Conservation (phyloP, 495 filamentous ascomycete genomes). For the Daldinia concentrica region DNA sequence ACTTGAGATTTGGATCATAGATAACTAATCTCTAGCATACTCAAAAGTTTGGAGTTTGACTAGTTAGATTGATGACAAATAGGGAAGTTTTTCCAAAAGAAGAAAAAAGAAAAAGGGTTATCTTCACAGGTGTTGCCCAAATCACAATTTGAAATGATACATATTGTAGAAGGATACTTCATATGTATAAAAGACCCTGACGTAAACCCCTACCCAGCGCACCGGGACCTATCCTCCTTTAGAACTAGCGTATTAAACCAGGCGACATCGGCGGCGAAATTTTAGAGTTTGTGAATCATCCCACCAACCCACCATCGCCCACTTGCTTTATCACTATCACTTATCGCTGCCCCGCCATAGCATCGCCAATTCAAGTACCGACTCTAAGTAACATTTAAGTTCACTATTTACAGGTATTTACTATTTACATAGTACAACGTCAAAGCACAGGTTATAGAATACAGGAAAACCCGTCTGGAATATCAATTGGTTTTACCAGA, state of each 20-base stretch:
- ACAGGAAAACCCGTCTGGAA: too few relatives aligned
- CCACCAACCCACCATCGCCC: slow-evolving; percentile 14
- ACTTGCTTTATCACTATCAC: slow-evolving; percentile 20
- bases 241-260: slow-evolving; percentile 9
- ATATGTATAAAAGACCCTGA: not conserved
- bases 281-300: slow-evolving; percentile 40
- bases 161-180: too few relatives aligned
- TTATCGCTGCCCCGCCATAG: slow-evolving; percentile 34
- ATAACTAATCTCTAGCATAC: too few relatives aligned
- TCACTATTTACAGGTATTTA: not conserved
- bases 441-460: too few relatives aligned
- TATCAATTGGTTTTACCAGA: slow-evolving; percentile 14
- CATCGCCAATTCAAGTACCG: slow-evolving; percentile 1
- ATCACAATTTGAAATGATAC: too few relatives aligned
- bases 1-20: too few relatives aligned
- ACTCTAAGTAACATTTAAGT: not conserved
- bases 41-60: too few relatives aligned
- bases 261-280: slow-evolving; percentile 38
- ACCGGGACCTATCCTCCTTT: slow-evolving; percentile 26
- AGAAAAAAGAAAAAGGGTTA: too few relatives aligned
- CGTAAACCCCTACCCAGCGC: slow-evolving; percentile 11
- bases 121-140: too few relatives aligned
- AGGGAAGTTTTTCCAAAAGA: too few relatives aligned
- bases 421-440: not conserved
- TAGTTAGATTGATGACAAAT: too few relatives aligned